Conservation (phyloP, 164 flowering plant species). For the Berberis thunbergii region DNA sequence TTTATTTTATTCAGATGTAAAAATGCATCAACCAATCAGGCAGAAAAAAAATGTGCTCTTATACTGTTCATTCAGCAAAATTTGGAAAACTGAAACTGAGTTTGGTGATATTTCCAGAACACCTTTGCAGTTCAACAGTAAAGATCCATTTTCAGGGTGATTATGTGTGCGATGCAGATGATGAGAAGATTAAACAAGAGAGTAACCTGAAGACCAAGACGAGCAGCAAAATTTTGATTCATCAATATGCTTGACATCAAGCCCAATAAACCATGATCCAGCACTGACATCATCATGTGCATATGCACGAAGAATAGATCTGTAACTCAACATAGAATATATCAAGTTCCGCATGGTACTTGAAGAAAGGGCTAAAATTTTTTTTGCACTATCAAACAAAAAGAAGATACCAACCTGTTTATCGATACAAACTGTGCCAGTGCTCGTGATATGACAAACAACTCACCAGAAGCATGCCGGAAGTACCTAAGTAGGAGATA, state of each 20-base stretch:
- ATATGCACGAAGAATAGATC: slow-evolving; percentile 67
- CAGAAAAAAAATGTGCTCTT: too few species aligned
- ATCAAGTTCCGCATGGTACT: not conserved
- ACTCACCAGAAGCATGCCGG: slow-evolving; percentile 91
- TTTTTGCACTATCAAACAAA: too few species aligned
- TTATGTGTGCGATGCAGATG: too few species aligned
- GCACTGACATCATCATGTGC: slow-evolving; percentile 93
- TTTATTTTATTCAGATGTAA: too few species aligned
- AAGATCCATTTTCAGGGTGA: too few species aligned
- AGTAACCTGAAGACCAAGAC: slow-evolving; percentile 78
- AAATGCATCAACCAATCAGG: too few species aligned
- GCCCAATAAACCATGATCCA: slow-evolving; percentile 95
- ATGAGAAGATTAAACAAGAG: slow-evolving; percentile 4
- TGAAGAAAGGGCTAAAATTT: not conserved
- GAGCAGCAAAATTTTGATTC: slow-evolving; percentile 90
- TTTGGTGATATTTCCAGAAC: too few species aligned
- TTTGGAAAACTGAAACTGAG: too few species aligned
- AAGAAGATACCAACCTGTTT: slow-evolving; percentile 44
- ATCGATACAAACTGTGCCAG: slow-evolving; percentile 81
- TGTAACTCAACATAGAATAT: slow-evolving; percentile 16
- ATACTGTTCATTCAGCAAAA: too few species aligned
- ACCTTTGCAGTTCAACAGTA: too few species aligned
- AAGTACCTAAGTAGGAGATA: slow-evolving; percentile 49
- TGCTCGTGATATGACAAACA: slow-evolving; percentile 75
- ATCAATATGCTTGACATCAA: slow-evolving; percentile 71